Percentiles rank a stretch among this genome's conserved stretches.
Evolutionary conservation across 179 eudicot species (phyloP).

Genomic region (Patellifolia procumbens): DNA sequence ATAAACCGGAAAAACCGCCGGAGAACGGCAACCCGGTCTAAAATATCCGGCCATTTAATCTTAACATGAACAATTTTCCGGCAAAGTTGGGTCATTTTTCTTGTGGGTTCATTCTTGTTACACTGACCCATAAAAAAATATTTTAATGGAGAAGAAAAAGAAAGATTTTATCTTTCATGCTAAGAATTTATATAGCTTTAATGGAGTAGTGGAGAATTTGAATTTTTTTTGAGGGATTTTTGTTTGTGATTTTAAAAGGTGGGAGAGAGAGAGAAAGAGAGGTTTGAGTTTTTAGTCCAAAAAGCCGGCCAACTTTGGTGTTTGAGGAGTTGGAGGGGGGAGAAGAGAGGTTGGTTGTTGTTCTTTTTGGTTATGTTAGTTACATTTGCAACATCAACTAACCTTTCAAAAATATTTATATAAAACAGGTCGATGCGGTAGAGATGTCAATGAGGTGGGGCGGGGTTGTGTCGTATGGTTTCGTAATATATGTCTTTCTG

Average conservation of each 20-base stretch:
- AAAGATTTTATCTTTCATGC: neutral
- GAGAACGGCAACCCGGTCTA: slow-evolving; percentile 39
- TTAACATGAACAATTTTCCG: slow-evolving; percentile 55
- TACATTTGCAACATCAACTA: no score
- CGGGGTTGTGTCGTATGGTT: no score
- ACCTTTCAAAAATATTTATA: no score
- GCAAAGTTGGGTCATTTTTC: slow-evolving; percentile 66
- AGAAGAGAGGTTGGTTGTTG: neutral
- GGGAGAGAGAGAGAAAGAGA: no score
- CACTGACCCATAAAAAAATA: slow-evolving; percentile 21
- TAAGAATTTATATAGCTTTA: neutral
- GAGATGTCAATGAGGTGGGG: no score
- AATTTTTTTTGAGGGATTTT: neutral
- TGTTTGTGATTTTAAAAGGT: neutral
- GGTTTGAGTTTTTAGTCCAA: slow-evolving; percentile 12
- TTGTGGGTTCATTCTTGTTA: slow-evolving; percentile 41
- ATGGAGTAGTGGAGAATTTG: neutral
- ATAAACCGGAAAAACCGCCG: slow-evolving; percentile 49
- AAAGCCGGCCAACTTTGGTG: slow-evolving; percentile 18
- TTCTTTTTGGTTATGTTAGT: no score
- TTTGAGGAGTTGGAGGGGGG: no score
- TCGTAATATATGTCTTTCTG: no score
- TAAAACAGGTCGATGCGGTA: no score
- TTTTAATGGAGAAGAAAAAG: neutral
- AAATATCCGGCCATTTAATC: slow-evolving; percentile 35